Base-by-base conservation (phyloP, 345 rosid genomes). In the Brassica incana region DNA sequence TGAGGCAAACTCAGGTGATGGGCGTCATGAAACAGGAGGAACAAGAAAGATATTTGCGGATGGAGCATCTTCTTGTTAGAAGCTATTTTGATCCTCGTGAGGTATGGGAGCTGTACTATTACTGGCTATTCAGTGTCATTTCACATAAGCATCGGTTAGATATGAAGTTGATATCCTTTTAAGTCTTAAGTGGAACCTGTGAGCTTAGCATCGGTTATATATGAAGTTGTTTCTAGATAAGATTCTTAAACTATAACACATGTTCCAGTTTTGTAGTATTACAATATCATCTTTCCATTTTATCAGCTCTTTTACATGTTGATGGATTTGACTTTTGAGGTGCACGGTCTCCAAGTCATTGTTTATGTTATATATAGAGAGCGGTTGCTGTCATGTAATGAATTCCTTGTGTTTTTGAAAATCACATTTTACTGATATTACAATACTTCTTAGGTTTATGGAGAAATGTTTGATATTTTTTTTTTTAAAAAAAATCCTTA, bases 11-110 rank as follows among this genome's bases (percentile, higher is more conserved):
- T 50, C 99, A 93, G 82, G 99, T 90, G 65, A 95, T 95, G 99
- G 95, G 99, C 75, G 91, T 93, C 75, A 91, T 95, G 99, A 95
- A 93, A 89, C 99, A 95, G 88, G 99, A 95, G 88, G 96, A 93
- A 83, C 93, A 98, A 23, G 98, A 91, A 67, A 88, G 99, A 88
- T 93, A 93, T 86, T 84, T 95, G 91, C 80, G 88, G 59, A 97
- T 95, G 33, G 97, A 95, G 82, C 98, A 95, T 88, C 95, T 93
- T 58, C 87, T 95, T 45, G 98, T 95, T 77, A 88, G 97, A 84
- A 89, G 97, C 67, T 95, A 95, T 79, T 95, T 93, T 82, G 98
- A 93, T 85, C 97, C 99, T 0, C 89, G 87, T 81, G 99, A 95
- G 97, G 98, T 95, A 32, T 72, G 86, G 60, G 35, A 77, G 35